Percentiles rank a stretch among this genome's conserved stretches.
These are phyloP conservation scores for Zea luxurians DNA, from an alignment of 176 grass and related monocot genomes.

Conservation along the genomic window DNA sequence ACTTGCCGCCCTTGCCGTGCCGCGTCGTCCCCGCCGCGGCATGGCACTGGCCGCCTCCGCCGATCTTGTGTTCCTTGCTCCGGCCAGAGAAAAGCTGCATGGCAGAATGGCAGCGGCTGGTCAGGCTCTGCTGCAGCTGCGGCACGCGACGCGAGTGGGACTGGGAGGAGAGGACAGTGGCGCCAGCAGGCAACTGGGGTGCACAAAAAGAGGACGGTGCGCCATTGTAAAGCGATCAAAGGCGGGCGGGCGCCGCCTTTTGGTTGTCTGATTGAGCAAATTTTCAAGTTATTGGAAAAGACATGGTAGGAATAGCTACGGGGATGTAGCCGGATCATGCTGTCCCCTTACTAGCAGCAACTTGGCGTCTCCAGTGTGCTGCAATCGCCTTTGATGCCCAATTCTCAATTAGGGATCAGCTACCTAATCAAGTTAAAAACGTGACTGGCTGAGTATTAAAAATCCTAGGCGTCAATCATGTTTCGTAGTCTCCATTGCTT, in stretches of 20 bases:
- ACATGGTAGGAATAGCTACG: neutral
- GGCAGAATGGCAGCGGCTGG: neutral
- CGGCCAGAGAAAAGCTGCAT: conserved; percentile 56
- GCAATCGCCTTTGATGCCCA: conserved; percentile 20
- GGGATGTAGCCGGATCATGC: conserved; percentile 53
- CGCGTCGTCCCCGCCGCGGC: neutral
- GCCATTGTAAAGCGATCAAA: conserved; percentile 58
- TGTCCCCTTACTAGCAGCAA: conserved; percentile 53
- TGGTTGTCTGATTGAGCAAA: conserved; percentile 14
- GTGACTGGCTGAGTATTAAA: conserved; percentile 29
- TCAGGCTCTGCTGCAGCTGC: neutral
- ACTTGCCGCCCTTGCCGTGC: conserved; percentile 39
- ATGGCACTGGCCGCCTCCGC: neutral
- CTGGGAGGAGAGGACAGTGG: neutral
- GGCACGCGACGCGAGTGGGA: neutral
- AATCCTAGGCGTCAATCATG: conserved; percentile 25
- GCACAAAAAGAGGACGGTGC: conserved; percentile 37
- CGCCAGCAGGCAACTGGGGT: neutral
- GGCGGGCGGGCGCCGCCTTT: conserved; percentile 29
- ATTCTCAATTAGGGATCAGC: neutral
- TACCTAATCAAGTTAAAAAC: conserved; percentile 25
- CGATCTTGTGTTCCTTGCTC: conserved; percentile 44
- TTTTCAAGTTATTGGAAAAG: conserved; percentile 42
- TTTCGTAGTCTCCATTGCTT: conserved; percentile 22
- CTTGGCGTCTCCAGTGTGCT: conserved; percentile 29